Base-by-base conservation (phyloP, 495 filamentous ascomycete species). In the Tuber borchii region DNA sequence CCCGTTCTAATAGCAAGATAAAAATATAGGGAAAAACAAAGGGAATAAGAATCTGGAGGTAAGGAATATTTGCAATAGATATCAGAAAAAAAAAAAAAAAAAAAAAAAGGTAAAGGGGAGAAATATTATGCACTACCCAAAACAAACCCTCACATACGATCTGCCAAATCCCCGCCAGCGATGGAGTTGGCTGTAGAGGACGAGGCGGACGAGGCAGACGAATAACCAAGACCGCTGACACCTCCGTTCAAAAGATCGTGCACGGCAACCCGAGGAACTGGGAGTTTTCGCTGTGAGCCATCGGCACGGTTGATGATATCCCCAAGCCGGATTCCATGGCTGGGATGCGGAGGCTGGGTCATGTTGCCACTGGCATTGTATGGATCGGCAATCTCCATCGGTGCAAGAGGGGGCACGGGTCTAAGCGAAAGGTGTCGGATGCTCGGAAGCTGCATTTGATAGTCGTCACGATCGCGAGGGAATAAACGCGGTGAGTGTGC, bases 401-500 rank as follows among this genome's bases (percentile, higher is more conserved):
- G 95, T 19, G 94, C 92, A 73, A 97, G 86, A 0, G 93, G 93
- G 5, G 95, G 95, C n/a, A 91, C 91, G 82, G 93, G 93, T 71
- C 94, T 91, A 51, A 98, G 86, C 20, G 93, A 92, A 68, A 98
- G 86, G 79, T 95, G 92, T 71, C 95, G 91, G 79, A 99, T 91
- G n/a, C 90, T 91, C 12, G 95, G 95, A 46, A 98, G 87, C 73
- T 92, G 91, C 78, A 92, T 84, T 83, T 93, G 92, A 78, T 86
- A 89, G 79, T 86, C 83, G 71, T 85, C 85, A 77, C 85, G 86
- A 45, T 89, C 89, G 75, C 90, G 87, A 9, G 95, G 95, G 72
- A 92, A 90, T 73, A 99, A 87, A 43, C 95, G 93, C 34, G 95
- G 95, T 8, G 96, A 98, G 85, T 98, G 95, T 43, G 93, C 93